Evolutionary conservation across 352 stramenopile genomes (phyloP), one percentile per base, ranked within the genome.

Genomic region (Phytopythium cucurbitacearum): DNA sequence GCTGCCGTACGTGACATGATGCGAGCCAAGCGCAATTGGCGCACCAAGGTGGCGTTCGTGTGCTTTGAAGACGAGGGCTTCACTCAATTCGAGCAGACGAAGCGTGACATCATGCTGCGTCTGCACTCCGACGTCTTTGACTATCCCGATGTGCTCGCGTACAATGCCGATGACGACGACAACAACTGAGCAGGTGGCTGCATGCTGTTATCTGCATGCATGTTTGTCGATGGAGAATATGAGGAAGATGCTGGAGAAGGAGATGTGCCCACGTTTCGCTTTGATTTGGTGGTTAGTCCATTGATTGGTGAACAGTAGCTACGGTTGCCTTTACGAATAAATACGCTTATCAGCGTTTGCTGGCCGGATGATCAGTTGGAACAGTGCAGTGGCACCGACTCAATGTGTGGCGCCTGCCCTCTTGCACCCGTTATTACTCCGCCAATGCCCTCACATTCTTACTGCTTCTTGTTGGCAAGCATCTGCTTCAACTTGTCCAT

Each of bases 31-130:
- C 56, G 52, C 7, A 16, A 54, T 7, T 89, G 76, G 61, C 51
- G 43, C 3, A 56, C 71, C 46, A 80, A 61, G 11, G 53, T 89
- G 11, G 64, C 51, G 12, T 83, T 87, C 44, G 74, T 85, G 6
- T 87, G 74, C 51, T 53, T 85, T 21, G 76, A 87, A 33, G 59
- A 58, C n/a, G 38, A 51, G 0, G 63, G 72, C 0, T 67, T 65
- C 9, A n/a, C 49, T 3, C 48, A 74, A 11, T 87, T 89, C 36
- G 7, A 41, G 11, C 46, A 39, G 5, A 74, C 74, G 7, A 39
- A 47, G n/a, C 15, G 38, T 3, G 47, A 62, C 38, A 55, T 43
- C 15, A 21, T 64, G 10, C 11, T 38, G 11, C 44, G 42, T 36
- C 67, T 73, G 40, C 51, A 70, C 10, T 55, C 40, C 3, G 44